Base-by-base conservation (phyloP, 495 filamentous ascomycete species). In the Sporormia fimetaria region DNA sequence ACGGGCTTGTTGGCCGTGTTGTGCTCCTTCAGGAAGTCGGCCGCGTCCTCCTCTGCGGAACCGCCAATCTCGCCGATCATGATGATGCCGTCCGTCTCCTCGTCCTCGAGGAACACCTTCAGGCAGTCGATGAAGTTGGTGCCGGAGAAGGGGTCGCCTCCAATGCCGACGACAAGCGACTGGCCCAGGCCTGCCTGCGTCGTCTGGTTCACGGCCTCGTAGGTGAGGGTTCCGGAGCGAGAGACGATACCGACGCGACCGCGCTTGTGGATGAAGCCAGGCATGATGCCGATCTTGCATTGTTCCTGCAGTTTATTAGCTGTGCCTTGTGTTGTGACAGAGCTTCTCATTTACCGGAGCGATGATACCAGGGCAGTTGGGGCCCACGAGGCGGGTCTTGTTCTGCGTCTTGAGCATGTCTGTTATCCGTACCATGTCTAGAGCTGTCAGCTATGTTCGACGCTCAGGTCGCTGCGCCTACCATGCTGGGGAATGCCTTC, bases 201-300 rank as follows among this genome's bases (percentile, higher is more conserved):
- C 42, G 90, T 99, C 70, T 99, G 90, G 75, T 96, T 99, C 63
- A 99, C 90, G 55, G 90, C 90, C 70, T 99, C 90, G 68, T 99
- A 99, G 49, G 90, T 99, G 39, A 99, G 78, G 46, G 90, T 99
- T 59, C 90, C 90, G 51, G 92, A 96, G 49, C 90, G 81, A 55
- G 87, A 94, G 64, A 99, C 90, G 63, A 99, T 96, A 60, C 90
- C 90, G 58, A 99, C 81, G 56, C 90, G 86, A 49, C 90, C 90
- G 57, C 90, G 85, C 76, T 99, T 95, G 75, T 99, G 90, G 70
- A 99, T 96, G 73, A 95, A 94, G 55, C 90, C 90, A 29, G 90
- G 90, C 90, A 99, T 99, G 69, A 99, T 99, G 58, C 90, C 90
- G 62, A 99, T 99, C 71, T 99, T 99, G 76, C 90, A 99, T 79